These are phyloP conservation scores for Ramaria rubella DNA, from an alignment of 768 basidiomycete species.

Conservation along the genomic window DNA sequence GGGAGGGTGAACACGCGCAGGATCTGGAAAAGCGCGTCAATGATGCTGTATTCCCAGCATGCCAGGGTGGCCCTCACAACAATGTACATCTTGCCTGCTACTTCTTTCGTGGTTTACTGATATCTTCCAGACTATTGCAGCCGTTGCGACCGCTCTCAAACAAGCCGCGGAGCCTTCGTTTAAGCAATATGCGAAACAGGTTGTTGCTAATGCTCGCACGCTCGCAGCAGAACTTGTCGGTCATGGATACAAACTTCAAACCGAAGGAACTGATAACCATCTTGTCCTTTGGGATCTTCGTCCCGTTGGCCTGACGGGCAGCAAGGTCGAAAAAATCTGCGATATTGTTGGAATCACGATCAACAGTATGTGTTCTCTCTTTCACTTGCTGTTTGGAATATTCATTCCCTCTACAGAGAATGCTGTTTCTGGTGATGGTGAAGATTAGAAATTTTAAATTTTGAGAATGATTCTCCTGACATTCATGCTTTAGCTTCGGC, in stretches of 20 bases:
- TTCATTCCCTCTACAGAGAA: conserved; percentile 52
- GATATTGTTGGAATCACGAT: conserved; percentile 95
- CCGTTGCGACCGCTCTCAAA: conserved; percentile 84
- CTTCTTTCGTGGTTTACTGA: not conserved
- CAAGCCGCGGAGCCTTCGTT: conserved; percentile 88
- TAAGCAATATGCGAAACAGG: conserved; percentile 90
- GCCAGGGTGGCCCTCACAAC: conserved; percentile 99
- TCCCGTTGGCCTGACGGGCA: conserved; percentile 92
- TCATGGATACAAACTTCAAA: conserved; percentile 94
- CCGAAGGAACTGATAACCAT: conserved; percentile 95
- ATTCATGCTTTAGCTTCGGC: conserved; percentile 49
- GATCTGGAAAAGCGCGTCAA: conserved; percentile 97
- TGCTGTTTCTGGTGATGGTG: conserved; percentile 87
- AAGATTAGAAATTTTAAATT: conserved; percentile 14
- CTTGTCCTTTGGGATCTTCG: conserved; percentile 97
- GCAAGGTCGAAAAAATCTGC: conserved; percentile 97
- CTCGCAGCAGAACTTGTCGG: conserved; percentile 65
- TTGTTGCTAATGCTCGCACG: conserved; percentile 79
- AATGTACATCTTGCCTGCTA: conserved; percentile 50
- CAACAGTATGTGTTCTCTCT: conserved; percentile 59
- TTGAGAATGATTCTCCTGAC: not conserved
- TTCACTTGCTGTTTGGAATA: not conserved
- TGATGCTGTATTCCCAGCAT: conserved; percentile 98
- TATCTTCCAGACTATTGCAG: conserved; percentile 75
- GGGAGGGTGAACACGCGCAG: conserved; percentile 69